Evolutionary conservation across 2,329 filamentous ascomycete genomes (phyloP), one percentile per base, ranked within the genome.

Genomic region (Ascochyta viciae-villosae): DNA sequence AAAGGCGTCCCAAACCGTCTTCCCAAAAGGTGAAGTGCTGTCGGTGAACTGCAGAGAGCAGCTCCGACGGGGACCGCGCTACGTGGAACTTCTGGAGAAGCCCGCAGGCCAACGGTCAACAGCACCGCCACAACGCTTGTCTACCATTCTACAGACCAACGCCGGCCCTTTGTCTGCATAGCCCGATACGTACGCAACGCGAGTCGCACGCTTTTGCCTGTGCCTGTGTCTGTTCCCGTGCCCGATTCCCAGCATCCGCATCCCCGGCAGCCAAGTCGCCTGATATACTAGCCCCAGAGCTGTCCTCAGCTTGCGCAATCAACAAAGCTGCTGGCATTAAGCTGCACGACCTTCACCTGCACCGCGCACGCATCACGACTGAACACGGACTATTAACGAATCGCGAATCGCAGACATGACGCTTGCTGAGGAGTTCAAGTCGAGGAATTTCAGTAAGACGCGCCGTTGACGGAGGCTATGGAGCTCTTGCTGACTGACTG

Each of bases 361-460:
- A 44, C 48, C 47, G 34, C 57, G 29, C 51, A 50, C 59, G 46
- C 54, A 55, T 23, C 51, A 52, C 44, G n/a, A 56, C 26, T 13
- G 33, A 38, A 15, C 13, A 53, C 53, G n/a, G 31, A 51, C 19
- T 33, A 10, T n/a, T 26, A 16, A 38, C 42, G 19, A 33, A 13
- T 4, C 29, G 26, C 9, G 16, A 24, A 51, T 44, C 46, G 63
- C 57, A 64, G 66, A 53, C 0, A 87, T 87, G 85, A 84, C 85
- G 63, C 72, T 88, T 62, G 78, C 81, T 50, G 85, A 88, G 60
- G 86, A 88, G 75, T 82, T 88, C 72, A 84, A 78, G 71, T 85
- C 84, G 71, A 79, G 86, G 73, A 88, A 88, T 77, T 88, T 88
- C 80, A 87, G 85, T 87, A 78, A 77, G 85, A 54, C 40, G 6